A percentile compares a stretch with the other conserved stretches of the same genome.
Conservation (phyloP, 75 land plant genomes). For the Pinus tabuliformis region DNA sequence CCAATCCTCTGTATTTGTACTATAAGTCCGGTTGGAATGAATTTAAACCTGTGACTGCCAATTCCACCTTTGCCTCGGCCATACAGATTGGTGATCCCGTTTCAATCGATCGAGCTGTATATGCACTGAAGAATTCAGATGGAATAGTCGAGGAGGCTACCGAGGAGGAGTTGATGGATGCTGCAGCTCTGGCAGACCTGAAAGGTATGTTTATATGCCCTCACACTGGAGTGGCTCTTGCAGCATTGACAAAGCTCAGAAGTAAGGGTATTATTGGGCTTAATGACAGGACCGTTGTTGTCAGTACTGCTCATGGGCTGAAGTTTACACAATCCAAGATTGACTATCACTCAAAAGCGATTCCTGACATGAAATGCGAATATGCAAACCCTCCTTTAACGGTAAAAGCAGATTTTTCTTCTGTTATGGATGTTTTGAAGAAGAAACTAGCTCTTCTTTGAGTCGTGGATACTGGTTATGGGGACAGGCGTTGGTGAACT, state of each 20-base stretch:
- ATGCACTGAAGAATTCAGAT: conserved; percentile 57
- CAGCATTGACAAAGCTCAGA: conserved; percentile 74
- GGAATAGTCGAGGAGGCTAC: conserved; percentile 96
- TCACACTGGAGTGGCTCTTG: conserved; percentile 91
- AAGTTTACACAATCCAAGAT: conserved; percentile 93
- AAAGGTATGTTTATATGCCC: conserved; percentile 96
- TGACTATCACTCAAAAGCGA: conserved; percentile 73
- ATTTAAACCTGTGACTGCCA: conserved; percentile 67
- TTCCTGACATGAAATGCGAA: conserved; percentile 65
- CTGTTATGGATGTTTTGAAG: conserved; percentile 90
- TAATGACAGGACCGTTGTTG: conserved; percentile 81
- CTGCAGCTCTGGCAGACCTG: conserved; percentile 67
- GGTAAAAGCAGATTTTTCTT: conserved; percentile 84
- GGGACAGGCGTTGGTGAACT: not conserved
- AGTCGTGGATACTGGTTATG: not conserved
- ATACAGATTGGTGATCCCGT: conserved; percentile 97
- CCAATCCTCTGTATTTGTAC: conserved; percentile 75
- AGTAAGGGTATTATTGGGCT: conserved; percentile 59
- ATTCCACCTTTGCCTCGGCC: conserved; percentile 79
- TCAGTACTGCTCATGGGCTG: conserved; percentile 94
- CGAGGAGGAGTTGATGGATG: conserved; percentile 92
- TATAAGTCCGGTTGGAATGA: conserved; percentile 79
- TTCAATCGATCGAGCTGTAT: conserved; percentile 86
- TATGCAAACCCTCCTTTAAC: conserved; percentile 78
- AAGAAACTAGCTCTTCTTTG: conserved; percentile 35